Percentiles rank a stretch among this genome's conserved stretches.
Conservation (phyloP, 2,329 filamentous ascomycete genomes). For the Sporothrix euskadiensis region DNA sequence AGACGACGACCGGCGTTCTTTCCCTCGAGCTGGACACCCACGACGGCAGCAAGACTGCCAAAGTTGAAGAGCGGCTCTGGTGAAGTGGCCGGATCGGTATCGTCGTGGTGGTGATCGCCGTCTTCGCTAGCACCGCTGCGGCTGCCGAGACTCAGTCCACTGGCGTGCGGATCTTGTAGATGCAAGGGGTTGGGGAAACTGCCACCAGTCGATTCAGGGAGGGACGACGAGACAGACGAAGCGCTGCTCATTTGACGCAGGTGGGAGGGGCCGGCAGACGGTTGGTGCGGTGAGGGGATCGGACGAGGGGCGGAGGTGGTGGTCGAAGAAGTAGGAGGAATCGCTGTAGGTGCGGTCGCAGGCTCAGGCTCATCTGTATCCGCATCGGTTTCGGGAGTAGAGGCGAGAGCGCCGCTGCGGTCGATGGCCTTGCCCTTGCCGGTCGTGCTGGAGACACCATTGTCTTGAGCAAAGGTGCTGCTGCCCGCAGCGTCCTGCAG, state of each 20-base stretch:
- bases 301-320: constrained; percentile 44
- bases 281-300: constrained; percentile 49
- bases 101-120: constrained; percentile 46
- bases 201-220: constrained; percentile 64
- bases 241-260: constrained; percentile 83
- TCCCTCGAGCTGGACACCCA: constrained; percentile 64
- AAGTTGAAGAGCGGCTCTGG: constrained; percentile 90
- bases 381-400: constrained; percentile 35
- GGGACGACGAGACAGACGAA: constrained; percentile 78
- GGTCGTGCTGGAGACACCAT: constrained; percentile 31
- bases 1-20: constrained; percentile 43
- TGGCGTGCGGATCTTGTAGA: constrained; percentile 52
- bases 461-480: not conserved
- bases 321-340: not conserved
- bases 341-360: constrained; percentile 36
- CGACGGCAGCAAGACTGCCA: constrained; percentile 79
- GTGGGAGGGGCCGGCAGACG: constrained; percentile 65
- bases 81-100: constrained; percentile 47
- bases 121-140: constrained; percentile 47
- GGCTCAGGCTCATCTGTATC: constrained; percentile 51
- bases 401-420: constrained; percentile 42
- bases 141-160: constrained; percentile 54
- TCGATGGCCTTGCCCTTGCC: constrained; percentile 73
- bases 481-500: not conserved
- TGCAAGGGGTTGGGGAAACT: constrained; percentile 48